These are phyloP conservation scores for Naganishia albida DNA, from an alignment of 1,284 basidiomycete species.

Conservation along the genomic window DNA sequence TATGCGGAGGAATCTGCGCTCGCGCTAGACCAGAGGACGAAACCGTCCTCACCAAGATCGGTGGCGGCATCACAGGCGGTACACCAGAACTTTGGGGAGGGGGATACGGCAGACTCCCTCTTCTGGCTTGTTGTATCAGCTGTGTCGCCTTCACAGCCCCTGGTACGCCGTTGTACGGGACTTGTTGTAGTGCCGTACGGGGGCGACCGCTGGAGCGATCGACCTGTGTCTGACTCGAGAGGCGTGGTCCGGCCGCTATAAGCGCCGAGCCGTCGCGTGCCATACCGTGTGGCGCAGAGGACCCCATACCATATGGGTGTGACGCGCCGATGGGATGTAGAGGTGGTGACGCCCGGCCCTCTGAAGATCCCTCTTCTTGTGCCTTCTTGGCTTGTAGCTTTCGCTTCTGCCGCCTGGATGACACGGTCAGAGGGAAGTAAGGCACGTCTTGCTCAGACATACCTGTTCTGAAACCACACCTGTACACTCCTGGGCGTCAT, in stretches of 20 bases:
- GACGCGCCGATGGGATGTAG: not conserved
- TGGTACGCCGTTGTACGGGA: not conserved
- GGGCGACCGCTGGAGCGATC: not conserved
- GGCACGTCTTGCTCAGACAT: slow-evolving; percentile 38
- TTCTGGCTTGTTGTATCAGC: slow-evolving; percentile 9
- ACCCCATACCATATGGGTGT: not conserved
- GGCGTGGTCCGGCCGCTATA: not conserved
- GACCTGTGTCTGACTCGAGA: not conserved
- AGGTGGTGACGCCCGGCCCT: not conserved
- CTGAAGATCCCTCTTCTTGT: not conserved
- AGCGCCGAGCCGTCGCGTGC: not conserved
- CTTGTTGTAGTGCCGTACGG: not conserved
- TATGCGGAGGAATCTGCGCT: slow-evolving; percentile 27
- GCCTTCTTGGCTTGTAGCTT: slow-evolving; percentile 29
- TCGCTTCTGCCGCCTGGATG: slow-evolving; percentile 31
- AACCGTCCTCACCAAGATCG: slow-evolving; percentile 3
- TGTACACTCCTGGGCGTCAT: slow-evolving; percentile 93
- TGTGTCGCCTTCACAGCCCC: slow-evolving; percentile 15
- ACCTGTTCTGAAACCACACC: slow-evolving; percentile 94
- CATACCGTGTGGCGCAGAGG: too few relatives aligned
- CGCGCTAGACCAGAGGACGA: slow-evolving; percentile 8
- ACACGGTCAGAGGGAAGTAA: not conserved
- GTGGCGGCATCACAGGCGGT: not conserved
- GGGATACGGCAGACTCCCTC: slow-evolving; percentile 34
- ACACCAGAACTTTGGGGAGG: slow-evolving; percentile 14